Conservation (phyloP, 1,139 yeast species). For the Pichia sp. region DNA sequence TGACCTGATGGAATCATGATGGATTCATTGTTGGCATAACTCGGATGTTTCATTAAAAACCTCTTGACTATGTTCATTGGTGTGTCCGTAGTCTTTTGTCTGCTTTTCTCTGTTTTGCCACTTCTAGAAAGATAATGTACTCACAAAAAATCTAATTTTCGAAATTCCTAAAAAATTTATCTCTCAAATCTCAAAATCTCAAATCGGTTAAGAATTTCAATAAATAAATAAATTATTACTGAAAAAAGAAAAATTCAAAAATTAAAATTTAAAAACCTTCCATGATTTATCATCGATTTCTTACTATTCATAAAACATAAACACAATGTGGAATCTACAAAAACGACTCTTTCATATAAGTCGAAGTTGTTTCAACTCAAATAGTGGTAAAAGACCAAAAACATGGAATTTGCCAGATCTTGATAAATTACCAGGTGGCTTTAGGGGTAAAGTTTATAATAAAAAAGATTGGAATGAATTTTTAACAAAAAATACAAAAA, state of each 20-base stretch:
- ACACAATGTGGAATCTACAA: neutral
- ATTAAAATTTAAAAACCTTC: neutral
- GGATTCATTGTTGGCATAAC: conserved; percentile 53
- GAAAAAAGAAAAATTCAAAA: neutral
- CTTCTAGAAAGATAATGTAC: neutral
- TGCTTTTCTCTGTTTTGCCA: neutral
- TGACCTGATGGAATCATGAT: conserved; percentile 75
- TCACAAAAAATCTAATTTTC: neutral
- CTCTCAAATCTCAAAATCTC: neutral
- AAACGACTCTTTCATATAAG: conserved; percentile 3
- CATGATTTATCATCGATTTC: neutral
- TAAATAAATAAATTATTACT: neutral
- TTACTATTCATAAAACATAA: neutral
- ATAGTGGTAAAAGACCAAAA: conserved; percentile 16
- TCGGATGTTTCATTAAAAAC: conserved; percentile 39
- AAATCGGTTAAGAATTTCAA: neutral
- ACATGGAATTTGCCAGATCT: conserved; percentile 27
- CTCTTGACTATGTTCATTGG: conserved; percentile 63
- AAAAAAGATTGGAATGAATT: conserved; percentile 24
- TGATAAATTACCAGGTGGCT: conserved; percentile 27
- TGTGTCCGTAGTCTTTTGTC: neutral
- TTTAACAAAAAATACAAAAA: conserved; percentile 21
- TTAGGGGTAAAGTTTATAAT: conserved; percentile 28
- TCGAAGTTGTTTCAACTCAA: neutral
- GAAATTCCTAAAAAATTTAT: too few species aligned